A percentile compares a stretch with the other conserved stretches of the same genome.
Evolutionary conservation across 345 rosid species (phyloP).

Genomic region (Theobroma cacao): DNA sequence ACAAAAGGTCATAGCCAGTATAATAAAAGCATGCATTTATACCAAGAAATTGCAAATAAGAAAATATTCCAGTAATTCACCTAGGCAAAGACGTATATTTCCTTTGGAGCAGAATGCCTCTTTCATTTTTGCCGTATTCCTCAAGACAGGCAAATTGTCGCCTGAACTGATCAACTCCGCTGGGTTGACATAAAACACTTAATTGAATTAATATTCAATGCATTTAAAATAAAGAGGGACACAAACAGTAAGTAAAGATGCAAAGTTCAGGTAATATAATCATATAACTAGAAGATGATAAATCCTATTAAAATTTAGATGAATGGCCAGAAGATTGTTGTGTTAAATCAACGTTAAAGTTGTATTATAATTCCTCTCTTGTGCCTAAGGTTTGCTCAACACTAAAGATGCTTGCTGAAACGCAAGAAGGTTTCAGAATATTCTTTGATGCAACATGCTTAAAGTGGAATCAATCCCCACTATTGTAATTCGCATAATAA

Average conservation of each 20-base stretch:
- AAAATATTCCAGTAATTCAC: slow-evolving; percentile 30
- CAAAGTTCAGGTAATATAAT: not conserved
- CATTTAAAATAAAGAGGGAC: not conserved
- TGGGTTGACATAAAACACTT: slow-evolving; percentile 26
- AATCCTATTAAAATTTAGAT: not conserved
- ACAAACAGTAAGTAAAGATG: not conserved
- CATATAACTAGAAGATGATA: not conserved
- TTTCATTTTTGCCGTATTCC: slow-evolving; percentile 58
- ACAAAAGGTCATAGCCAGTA: not conserved
- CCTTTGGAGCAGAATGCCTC: slow-evolving; percentile 51
- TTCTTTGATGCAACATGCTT: not conserved
- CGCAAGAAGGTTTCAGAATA: not conserved
- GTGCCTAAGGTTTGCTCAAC: not conserved
- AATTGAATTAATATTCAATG: not conserved
- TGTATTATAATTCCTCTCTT: not conserved
- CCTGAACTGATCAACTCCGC: slow-evolving; percentile 78
- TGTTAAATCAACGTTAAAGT: not conserved
- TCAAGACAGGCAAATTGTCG: slow-evolving; percentile 89
- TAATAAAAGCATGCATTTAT: not conserved
- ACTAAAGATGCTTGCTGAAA: not conserved
- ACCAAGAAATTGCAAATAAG: not conserved
- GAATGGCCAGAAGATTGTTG: not conserved
- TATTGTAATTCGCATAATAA: not conserved
- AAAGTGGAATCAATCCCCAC: not conserved
- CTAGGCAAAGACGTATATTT: slow-evolving; percentile 87